Conservation (phyloP, 768 basidiomycete genomes). For the Coprinopsis cinerea region DNA sequence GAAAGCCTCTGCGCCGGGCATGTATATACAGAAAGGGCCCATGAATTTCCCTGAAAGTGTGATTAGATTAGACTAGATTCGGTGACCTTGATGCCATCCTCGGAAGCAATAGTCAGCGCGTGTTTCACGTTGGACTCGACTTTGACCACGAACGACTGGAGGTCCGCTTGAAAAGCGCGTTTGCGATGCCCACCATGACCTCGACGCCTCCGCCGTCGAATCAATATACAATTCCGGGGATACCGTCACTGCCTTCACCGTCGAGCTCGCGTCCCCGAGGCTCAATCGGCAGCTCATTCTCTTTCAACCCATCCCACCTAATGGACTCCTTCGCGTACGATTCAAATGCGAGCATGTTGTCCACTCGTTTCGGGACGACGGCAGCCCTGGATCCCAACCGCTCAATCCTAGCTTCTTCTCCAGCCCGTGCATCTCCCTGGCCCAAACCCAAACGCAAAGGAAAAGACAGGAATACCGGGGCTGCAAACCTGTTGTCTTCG, state of each 20-base stretch:
- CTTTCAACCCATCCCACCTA: slow-evolving; percentile 74
- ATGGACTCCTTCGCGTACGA: slow-evolving; percentile 61
- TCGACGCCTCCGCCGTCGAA: slow-evolving; percentile 47
- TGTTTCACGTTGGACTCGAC: too few species aligned
- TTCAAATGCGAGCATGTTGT: slow-evolving; percentile 55
- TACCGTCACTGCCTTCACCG: slow-evolving; percentile 49
- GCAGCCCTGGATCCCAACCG: slow-evolving; percentile 72
- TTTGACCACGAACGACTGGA: too few species aligned
- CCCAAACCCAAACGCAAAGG: slow-evolving; percentile 35
- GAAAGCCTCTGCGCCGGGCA: too few species aligned
- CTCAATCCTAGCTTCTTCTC: slow-evolving; percentile 70
- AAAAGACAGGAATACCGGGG: too few species aligned
- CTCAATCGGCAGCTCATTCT: slow-evolving; percentile 77
- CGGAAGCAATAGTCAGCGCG: too few species aligned
- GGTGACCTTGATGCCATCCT: too few species aligned
- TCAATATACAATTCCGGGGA: slow-evolving; percentile 36
- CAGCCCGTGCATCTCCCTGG: slow-evolving; percentile 61
- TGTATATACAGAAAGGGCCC: too few species aligned
- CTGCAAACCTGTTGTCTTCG: too few species aligned
- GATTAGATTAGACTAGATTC: too few species aligned
- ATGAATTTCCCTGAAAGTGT: too few species aligned
- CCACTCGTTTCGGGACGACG: slow-evolving; percentile 34
- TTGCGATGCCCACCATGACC: slow-evolving; percentile 24
- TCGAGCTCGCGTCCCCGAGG: slow-evolving; percentile 54
- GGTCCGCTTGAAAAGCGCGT: too few species aligned